Conservation (phyloP, 192 early-diverging fungal species). For the Mortierella alpina region DNA sequence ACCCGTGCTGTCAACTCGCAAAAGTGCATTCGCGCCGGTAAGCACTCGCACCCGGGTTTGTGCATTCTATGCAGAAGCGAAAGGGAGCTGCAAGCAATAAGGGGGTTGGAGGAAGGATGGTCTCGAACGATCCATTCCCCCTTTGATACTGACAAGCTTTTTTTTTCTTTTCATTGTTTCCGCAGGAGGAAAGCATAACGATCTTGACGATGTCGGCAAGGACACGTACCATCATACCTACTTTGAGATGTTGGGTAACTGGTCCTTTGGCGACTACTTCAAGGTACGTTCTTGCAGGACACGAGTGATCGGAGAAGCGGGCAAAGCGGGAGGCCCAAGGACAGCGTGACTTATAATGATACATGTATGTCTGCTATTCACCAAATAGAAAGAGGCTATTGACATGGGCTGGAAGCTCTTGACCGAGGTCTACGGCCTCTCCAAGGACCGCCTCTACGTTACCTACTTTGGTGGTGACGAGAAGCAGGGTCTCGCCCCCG, state of each 20-base stretch:
- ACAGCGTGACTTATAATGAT: background rate
- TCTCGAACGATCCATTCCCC: background rate
- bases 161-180: conserved; percentile 10
- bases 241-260: conserved; percentile 99
- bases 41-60: background rate
- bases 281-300: conserved; percentile 64
- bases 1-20: conserved; percentile 95
- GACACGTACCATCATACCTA: conserved; percentile 99
- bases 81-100: no score
- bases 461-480: conserved; percentile 97
- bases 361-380: background rate
- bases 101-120: background rate
- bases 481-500: conserved; percentile 80
- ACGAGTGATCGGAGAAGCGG: no score
- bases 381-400: conserved; percentile 85
- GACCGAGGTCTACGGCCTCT: conserved; percentile 84
- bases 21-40: conserved; percentile 99
- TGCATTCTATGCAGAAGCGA: background rate
- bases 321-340: no score
- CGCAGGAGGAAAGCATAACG: conserved; percentile 97
- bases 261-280: conserved; percentile 96
- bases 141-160: conserved; percentile 5
- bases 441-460: conserved; percentile 92
- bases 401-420: conserved; percentile 92
- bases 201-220: conserved; percentile 98